Conservation (phyloP, 331 rosid genomes). For the Prunus yedoensis region DNA sequence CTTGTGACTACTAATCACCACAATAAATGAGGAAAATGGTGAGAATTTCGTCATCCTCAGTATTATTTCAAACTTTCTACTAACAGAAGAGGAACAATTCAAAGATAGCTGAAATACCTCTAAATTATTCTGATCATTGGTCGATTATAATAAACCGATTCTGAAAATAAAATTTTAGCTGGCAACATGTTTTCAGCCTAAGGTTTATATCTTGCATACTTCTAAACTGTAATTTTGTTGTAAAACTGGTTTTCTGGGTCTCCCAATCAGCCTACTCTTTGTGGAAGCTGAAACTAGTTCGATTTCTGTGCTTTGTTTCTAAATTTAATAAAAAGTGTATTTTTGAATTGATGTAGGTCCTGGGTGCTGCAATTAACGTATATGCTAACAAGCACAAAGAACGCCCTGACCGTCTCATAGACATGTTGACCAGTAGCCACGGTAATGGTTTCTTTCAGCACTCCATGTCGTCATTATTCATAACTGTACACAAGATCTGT, state of each 20-base stretch:
- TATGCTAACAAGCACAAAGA: constrained; percentile 98
- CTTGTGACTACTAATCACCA: no score
- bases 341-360: constrained; percentile 54
- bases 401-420: constrained; percentile 97
- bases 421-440: constrained; percentile 98
- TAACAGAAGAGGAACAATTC: neutral
- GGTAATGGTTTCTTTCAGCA: constrained; percentile 42
- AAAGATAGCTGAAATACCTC: neutral
- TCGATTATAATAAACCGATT: neutral
- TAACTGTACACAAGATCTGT: no score
- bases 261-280: neutral
- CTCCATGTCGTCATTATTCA: no score
- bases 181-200: neutral
- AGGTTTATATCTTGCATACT: neutral
- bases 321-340: neutral
- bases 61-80: neutral
- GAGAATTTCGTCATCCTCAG: neutral
- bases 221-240: neutral
- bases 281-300: neutral
- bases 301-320: neutral
- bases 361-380: constrained; percentile 96
- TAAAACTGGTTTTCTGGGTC: neutral
- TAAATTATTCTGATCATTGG: neutral
- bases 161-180: neutral
- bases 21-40: neutral